phyloP scores from a whole-genome alignment of 345 rosid species.

The Erodium maritimum region DNA sequence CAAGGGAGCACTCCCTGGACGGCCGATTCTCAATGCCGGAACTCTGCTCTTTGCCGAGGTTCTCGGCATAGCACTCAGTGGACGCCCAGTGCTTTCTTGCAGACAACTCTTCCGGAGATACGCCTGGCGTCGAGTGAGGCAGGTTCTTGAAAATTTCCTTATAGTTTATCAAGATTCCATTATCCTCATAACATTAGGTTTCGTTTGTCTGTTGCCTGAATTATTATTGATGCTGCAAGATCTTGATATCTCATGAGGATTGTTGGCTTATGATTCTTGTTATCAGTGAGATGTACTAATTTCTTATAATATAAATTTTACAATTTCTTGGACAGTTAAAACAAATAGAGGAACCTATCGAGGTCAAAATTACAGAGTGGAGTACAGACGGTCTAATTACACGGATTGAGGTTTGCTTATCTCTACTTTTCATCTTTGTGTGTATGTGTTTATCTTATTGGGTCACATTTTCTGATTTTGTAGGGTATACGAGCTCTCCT shows the following conservation, averaged over 20 bases:
- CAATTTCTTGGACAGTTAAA: slow-evolving; percentile 42
- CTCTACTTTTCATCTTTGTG: slow-evolving; percentile 2
- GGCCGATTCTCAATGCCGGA: slow-evolving; percentile 77
- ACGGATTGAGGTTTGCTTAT: slow-evolving; percentile 56
- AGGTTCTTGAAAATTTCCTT: slow-evolving; percentile 39
- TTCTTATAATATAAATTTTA: slow-evolving; percentile 6
- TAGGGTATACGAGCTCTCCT: slow-evolving; percentile 89
- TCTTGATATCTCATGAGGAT: background rate
- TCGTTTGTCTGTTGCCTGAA: background rate
- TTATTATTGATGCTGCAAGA: background rate
- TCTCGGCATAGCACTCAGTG: slow-evolving; percentile 84
- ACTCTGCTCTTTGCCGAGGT: slow-evolving; percentile 82
- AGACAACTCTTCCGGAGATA: slow-evolving; percentile 52
- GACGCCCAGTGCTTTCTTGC: slow-evolving; percentile 78
- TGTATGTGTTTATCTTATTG: background rate
- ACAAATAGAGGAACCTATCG: slow-evolving; percentile 66
- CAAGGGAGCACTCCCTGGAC: slow-evolving; percentile 30
- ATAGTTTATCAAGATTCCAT: too few relatives aligned
- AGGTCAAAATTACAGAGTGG: slow-evolving; percentile 80
- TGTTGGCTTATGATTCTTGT: background rate
- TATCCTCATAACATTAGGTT: background rate
- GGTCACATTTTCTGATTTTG: slow-evolving; percentile 11
- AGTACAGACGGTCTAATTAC: slow-evolving; percentile 84
- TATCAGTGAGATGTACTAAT: slow-evolving; percentile 4
- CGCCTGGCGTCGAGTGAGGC: slow-evolving; percentile 98